phyloP scores from a whole-genome alignment of 2,329 filamentous ascomycete species.

The Corynespora cassiicola region DNA sequence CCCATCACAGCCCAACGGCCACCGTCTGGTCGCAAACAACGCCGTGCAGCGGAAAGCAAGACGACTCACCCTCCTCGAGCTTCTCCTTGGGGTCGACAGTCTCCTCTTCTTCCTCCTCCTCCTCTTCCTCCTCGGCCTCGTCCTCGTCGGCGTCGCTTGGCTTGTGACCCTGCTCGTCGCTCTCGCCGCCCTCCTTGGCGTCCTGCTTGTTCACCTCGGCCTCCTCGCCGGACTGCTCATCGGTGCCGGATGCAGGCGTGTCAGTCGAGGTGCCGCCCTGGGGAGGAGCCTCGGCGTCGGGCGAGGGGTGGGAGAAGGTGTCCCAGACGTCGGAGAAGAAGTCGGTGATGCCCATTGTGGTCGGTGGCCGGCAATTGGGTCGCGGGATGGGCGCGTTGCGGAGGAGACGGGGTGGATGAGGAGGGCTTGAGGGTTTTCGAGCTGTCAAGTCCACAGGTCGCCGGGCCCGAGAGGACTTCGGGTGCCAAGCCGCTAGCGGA shows the following conservation, averaged over 20 bases:
- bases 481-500: conserved; percentile 9
- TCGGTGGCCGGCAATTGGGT: conserved; percentile 37
- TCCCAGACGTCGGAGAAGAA: conserved; percentile 70
- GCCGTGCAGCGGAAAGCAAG: conserved; percentile 4
- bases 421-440: conserved; percentile 18
- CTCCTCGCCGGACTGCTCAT: conserved; percentile 51
- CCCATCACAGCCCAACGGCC: too few relatives aligned
- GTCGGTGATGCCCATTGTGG: conserved; percentile 68
- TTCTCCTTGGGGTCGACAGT: conserved; percentile 84
- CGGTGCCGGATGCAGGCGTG: conserved; percentile 49
- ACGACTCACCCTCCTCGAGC: conserved; percentile 85
- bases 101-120: conserved; percentile 85
- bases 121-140: conserved; percentile 75
- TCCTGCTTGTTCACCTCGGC: conserved; percentile 52
- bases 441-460: conserved; percentile 26
- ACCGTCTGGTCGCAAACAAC: too few relatives aligned
- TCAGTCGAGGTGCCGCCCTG: conserved; percentile 48
- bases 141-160: conserved; percentile 61
- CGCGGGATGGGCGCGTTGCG: conserved; percentile 23
- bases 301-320: conserved; percentile 62
- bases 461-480: conserved; percentile 22
- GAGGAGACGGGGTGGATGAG: conserved; percentile 20
- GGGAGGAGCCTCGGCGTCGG: conserved; percentile 53
- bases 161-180: conserved; percentile 57
- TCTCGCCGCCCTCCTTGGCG: conserved; percentile 46